Evolutionary conservation across 345 rosid species (phyloP).

Genomic region (Bruguiera parviflora): DNA sequence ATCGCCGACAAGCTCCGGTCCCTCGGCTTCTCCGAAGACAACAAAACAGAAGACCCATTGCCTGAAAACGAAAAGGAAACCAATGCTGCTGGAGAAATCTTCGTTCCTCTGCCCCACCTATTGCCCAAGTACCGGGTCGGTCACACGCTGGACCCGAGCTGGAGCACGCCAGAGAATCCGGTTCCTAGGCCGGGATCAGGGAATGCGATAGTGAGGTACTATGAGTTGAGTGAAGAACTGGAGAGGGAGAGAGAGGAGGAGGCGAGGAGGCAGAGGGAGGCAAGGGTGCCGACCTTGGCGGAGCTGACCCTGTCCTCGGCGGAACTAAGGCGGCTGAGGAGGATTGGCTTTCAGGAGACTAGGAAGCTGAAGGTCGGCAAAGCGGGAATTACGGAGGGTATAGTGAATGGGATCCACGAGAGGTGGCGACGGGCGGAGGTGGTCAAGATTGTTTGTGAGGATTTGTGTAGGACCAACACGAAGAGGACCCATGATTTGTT

Average conservation of each 20-base stretch:
- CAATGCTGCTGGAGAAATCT: slow-evolving; percentile 62
- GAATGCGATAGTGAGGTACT: slow-evolving; percentile 51
- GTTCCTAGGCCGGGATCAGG: slow-evolving; percentile 79
- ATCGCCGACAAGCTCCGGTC: slow-evolving; percentile 93
- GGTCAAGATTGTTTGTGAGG: slow-evolving; percentile 81
- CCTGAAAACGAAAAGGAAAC: slow-evolving; percentile 2
- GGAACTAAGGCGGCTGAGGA: slow-evolving; percentile 65
- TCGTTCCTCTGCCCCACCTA: slow-evolving; percentile 61
- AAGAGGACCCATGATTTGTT: slow-evolving; percentile 92
- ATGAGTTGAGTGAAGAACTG: slow-evolving; percentile 49
- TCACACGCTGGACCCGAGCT: slow-evolving; percentile 87
- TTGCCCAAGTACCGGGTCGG: slow-evolving; percentile 77
- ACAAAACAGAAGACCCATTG: slow-evolving; percentile 9
- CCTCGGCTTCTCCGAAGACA: slow-evolving; percentile 63
- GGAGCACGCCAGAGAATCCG: slow-evolving; percentile 90
- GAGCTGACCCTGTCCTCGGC: slow-evolving; percentile 51
- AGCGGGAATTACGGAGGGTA: slow-evolving; percentile 92
- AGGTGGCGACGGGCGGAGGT: slow-evolving; percentile 83
- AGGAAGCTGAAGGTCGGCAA: slow-evolving; percentile 80
- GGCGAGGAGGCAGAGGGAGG: slow-evolving; percentile 28
- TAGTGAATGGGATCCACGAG: slow-evolving; percentile 94
- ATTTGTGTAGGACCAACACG: slow-evolving; percentile 77
- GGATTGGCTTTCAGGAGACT: slow-evolving; percentile 55
- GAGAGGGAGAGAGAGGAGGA: slow-evolving; percentile 40
- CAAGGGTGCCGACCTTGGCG: slow-evolving; percentile 67